A percentile compares a stretch with the other conserved stretches of the same genome.
phyloP scores from a whole-genome alignment of 345 rosid species.

The Lenwebbia sp. region DNA sequence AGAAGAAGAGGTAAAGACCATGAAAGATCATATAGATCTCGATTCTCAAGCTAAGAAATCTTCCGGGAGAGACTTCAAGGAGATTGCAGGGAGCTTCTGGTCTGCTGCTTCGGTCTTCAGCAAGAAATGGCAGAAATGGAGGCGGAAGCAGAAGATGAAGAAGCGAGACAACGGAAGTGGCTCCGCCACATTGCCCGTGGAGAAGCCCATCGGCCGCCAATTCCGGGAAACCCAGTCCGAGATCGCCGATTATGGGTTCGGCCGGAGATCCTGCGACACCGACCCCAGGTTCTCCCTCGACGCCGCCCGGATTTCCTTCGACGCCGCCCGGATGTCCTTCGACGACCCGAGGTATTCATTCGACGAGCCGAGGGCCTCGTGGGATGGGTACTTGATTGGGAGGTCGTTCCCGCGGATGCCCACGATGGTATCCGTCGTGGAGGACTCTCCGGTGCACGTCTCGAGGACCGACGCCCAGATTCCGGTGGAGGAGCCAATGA shows the following conservation, averaged over 20 bases:
- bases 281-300: conserved; percentile 94
- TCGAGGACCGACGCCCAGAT: conserved; percentile 58
- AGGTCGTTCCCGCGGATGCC: conserved; percentile 62
- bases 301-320: conserved; percentile 68
- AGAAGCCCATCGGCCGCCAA: conserved; percentile 89
- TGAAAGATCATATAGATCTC: conserved; percentile 91
- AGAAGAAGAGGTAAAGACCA: conserved; percentile 57
- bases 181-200: conserved; percentile 89
- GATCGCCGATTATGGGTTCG: conserved; percentile 91
- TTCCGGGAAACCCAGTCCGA: conserved; percentile 94
- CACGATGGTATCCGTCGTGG: conserved; percentile 82
- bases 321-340: conserved; percentile 65
- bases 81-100: conserved; percentile 85
- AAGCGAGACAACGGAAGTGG: conserved; percentile 47
- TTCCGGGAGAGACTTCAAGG: conserved; percentile 71
- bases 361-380: conserved; percentile 96
- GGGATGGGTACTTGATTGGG: conserved; percentile 87
- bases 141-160: conserved; percentile 90
- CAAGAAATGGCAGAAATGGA: conserved; percentile 94
- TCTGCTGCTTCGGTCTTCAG: conserved; percentile 97
- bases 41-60: conserved; percentile 70
- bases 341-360: conserved; percentile 85
- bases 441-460: conserved; percentile 75
- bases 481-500: conserved; percentile 62
- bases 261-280: conserved; percentile 95